Evolutionary conservation across 345 rosid species (phyloP), one percentile per base, ranked within the genome.

Genomic region (Citrus trifoliata): DNA sequence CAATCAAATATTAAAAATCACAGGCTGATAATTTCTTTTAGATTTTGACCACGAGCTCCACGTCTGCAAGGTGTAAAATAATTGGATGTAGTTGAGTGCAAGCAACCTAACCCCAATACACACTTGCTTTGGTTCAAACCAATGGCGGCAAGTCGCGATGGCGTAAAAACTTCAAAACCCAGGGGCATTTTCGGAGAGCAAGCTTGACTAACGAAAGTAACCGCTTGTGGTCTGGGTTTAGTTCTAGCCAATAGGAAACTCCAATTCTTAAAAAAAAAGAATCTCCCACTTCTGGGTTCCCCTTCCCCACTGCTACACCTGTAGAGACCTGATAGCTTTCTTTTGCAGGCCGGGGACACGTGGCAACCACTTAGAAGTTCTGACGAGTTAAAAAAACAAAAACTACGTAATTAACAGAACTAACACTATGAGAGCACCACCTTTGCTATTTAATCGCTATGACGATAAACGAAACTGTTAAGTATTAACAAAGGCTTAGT

Each of bases 251-350:
- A 80, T 73, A 59, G 74, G 27, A 37, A 76, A 42, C 40, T 72
- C 74, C 3, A 21, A 19, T 74, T 75, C 37, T 22, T 4, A 33
- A 55, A 42, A 25, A 32, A 33, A 9, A 37, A 37, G 56, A 5
- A 12, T 1, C 25, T 24, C 56, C 22, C 22, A 33, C 21, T 63
- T 16, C 51, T 2, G 21, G 18, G 9, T 74, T n/a, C 32, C 25
- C 65, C 32, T 14, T 30, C 73, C 71, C 81, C 48, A 9, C 73
- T 0, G 72, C 9, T 79, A 74, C 88, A 80, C 78, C 78, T 83
- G 87, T 78, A 82, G 60, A 30, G 80, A 85, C 73, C 25, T 3
- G 77, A 86, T 82, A 16, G 73, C 82, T 72, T 55, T 67, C 71
- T 22, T 19, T 2, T 2, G 68, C 79, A 33, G 71, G 77, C 76